Conservation (phyloP, 1,284 basidiomycete species). For the Sphagnurus paluster region DNA sequence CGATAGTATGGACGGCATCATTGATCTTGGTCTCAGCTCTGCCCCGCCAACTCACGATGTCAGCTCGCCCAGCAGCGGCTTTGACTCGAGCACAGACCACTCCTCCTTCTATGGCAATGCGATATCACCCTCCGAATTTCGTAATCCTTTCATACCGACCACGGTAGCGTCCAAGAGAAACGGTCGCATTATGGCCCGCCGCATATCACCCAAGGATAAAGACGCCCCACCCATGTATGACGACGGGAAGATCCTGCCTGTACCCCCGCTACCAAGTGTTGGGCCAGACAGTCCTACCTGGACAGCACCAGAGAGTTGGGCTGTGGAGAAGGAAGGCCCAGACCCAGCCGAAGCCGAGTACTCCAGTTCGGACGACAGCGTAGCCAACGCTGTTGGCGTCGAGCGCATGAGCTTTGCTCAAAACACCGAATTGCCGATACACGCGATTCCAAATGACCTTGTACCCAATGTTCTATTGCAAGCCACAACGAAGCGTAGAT, state of each 20-base stretch:
- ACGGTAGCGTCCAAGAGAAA: constrained; percentile 23
- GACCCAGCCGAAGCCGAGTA: constrained; percentile 38
- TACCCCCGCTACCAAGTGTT: constrained; percentile 7
- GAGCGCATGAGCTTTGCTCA: constrained; percentile 18
- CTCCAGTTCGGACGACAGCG: constrained; percentile 48
- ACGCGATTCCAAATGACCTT: constrained; percentile 5
- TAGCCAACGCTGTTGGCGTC: constrained; percentile 16
- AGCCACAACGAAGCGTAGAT: background rate
- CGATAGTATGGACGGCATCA: constrained; percentile 82
- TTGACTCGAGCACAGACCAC: constrained; percentile 33
- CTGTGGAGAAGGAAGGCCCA: constrained; percentile 44
- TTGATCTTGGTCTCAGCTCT: constrained; percentile 48
- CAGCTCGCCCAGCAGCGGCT: constrained; percentile 43
- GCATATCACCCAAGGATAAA: constrained; percentile 50
- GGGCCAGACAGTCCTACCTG: constrained; percentile 39
- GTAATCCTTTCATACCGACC: constrained; percentile 45
- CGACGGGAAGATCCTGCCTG: constrained; percentile 12
- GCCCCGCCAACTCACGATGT: constrained; percentile 25
- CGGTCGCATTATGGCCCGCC: constrained; percentile 26
- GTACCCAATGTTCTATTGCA: constrained; percentile 1
- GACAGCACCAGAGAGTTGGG: constrained; percentile 63
- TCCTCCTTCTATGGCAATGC: constrained; percentile 29
- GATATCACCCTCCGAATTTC: constrained; percentile 35
- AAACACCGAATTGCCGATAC: constrained; percentile 5
- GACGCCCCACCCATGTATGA: constrained; percentile 16